Percentiles rank a stretch among this genome's conserved stretches.
Evolutionary conservation across 176 grass and related monocot genomes (phyloP).

Genomic region (Ampelocalamus luodianensis): DNA sequence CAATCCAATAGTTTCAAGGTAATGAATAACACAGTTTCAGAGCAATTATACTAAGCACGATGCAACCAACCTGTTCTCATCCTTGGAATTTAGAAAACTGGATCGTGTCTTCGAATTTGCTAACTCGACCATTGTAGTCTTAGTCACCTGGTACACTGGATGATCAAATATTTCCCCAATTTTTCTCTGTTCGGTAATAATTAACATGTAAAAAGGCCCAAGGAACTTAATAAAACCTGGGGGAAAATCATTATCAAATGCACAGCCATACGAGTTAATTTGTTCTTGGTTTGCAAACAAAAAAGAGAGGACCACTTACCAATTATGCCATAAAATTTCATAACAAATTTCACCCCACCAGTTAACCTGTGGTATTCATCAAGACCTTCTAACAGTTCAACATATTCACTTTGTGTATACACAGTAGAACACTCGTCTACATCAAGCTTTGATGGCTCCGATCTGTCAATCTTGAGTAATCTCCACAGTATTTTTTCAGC

Average conservation of each 20-base stretch:
- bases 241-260: conserved; percentile 31
- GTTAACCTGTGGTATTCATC: conserved; percentile 62
- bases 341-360: conserved; percentile 90
- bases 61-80: conserved; percentile 65
- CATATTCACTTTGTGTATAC: conserved; percentile 64
- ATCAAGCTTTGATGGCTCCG: conserved; percentile 67
- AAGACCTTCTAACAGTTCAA: conserved; percentile 57
- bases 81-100: conserved; percentile 46
- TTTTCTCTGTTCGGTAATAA: conserved; percentile 76
- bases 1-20: not conserved
- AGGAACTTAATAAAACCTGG: conserved; percentile 91
- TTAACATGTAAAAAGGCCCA: conserved; percentile 91
- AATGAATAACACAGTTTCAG: conserved; percentile 1
- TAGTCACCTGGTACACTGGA: conserved; percentile 77
- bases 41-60: not conserved
- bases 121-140: conserved; percentile 67
- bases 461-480: conserved; percentile 80
- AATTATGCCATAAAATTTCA: conserved; percentile 86
- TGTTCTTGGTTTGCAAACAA: not conserved
- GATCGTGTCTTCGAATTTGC: conserved; percentile 59
- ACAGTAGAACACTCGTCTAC: conserved; percentile 71
- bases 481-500: conserved; percentile 63
- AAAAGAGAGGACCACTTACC: conserved; percentile 46
- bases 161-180: conserved; percentile 89
- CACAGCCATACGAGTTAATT: not conserved